Evolutionary conservation across 2,329 filamentous ascomycete genomes (phyloP).

Genomic region (Orbilia blumenaviensis): DNA sequence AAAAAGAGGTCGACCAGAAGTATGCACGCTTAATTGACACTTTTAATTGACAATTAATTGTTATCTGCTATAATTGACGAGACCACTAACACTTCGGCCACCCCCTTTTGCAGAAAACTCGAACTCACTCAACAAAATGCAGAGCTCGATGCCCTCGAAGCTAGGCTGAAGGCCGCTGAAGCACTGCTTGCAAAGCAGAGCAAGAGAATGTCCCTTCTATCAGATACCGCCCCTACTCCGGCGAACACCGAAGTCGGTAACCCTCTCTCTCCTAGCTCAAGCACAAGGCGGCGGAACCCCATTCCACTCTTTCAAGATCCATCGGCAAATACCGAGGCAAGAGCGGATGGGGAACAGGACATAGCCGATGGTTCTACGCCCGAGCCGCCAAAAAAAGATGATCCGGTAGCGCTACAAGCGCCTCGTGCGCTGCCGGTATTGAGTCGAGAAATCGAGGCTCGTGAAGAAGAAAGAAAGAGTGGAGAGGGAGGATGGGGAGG

Average conservation of each 20-base stretch:
- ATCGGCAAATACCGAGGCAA: slow-evolving; percentile 21
- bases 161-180: slow-evolving; percentile 57
- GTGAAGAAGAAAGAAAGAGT: slow-evolving; percentile 10
- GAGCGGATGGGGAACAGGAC: slow-evolving; percentile 25
- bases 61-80: background rate
- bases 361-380: slow-evolving; percentile 40
- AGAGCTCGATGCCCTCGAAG: slow-evolving; percentile 57
- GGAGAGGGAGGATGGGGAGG: background rate
- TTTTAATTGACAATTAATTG: background rate
- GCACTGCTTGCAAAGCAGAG: slow-evolving; percentile 55
- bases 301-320: slow-evolving; percentile 39
- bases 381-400: slow-evolving; percentile 54
- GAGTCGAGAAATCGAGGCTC: slow-evolving; percentile 52
- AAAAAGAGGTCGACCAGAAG: slow-evolving; percentile 57
- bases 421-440: slow-evolving; percentile 54
- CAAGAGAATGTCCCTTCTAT: slow-evolving; percentile 36
- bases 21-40: slow-evolving; percentile 33
- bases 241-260: slow-evolving; percentile 46
- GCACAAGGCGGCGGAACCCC: slow-evolving; percentile 43
- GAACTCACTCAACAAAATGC: slow-evolving; percentile 56
- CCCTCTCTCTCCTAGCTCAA: slow-evolving; percentile 19
- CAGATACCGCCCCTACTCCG: slow-evolving; percentile 33
- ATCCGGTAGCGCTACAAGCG: slow-evolving; percentile 54
- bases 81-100: background rate
- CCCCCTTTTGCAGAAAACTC: slow-evolving; percentile 53